Percentiles rank a stretch among this genome's conserved stretches.
phyloP scores from a whole-genome alignment of 257 asterid species.

The Voacanga thouarsii region DNA sequence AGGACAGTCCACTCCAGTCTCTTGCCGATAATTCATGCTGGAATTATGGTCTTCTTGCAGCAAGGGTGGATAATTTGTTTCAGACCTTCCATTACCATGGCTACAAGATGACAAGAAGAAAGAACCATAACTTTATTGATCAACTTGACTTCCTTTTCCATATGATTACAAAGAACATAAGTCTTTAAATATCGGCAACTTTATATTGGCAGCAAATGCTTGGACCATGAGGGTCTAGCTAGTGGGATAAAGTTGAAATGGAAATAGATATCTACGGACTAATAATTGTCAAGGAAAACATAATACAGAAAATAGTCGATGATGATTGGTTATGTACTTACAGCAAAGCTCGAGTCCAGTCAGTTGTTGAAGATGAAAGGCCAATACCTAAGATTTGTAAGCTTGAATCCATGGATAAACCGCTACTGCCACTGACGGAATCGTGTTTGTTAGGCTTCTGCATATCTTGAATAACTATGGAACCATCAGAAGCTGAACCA shows the following conservation, averaged over 20 bases:
- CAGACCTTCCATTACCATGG: slow-evolving; percentile 40
- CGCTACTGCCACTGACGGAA: neutral
- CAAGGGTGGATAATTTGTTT: slow-evolving; percentile 41
- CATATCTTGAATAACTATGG: slow-evolving; percentile 32
- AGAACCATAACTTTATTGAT: slow-evolving; percentile 23
- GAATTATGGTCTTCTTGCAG: slow-evolving; percentile 37
- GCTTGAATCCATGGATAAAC: slow-evolving; percentile 23
- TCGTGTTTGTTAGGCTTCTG: slow-evolving; percentile 29
- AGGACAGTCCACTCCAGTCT: slow-evolving; percentile 20
- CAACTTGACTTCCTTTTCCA: slow-evolving; percentile 36
- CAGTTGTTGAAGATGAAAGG: slow-evolving; percentile 25
- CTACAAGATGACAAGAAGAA: slow-evolving; percentile 56
- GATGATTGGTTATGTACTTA: slow-evolving; percentile 30
- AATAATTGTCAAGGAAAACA: slow-evolving; percentile 1
- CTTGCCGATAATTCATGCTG: slow-evolving; percentile 44
- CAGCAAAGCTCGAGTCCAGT: slow-evolving; percentile 52
- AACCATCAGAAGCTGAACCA: slow-evolving; percentile 49
- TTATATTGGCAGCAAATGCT: slow-evolving; percentile 15
- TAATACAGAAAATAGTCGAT: neutral
- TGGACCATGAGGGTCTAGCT: slow-evolving; percentile 16
- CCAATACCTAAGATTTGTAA: slow-evolving; percentile 26
- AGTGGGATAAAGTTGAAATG: neutral
- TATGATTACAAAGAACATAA: slow-evolving; percentile 11
- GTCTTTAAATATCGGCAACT: slow-evolving; percentile 13
- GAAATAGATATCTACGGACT: neutral